A percentile compares a stretch with the other conserved stretches of the same genome.
These are phyloP conservation scores for Ogataea nonfermentans DNA, from an alignment of 805 yeast species.

Conservation along the genomic window DNA sequence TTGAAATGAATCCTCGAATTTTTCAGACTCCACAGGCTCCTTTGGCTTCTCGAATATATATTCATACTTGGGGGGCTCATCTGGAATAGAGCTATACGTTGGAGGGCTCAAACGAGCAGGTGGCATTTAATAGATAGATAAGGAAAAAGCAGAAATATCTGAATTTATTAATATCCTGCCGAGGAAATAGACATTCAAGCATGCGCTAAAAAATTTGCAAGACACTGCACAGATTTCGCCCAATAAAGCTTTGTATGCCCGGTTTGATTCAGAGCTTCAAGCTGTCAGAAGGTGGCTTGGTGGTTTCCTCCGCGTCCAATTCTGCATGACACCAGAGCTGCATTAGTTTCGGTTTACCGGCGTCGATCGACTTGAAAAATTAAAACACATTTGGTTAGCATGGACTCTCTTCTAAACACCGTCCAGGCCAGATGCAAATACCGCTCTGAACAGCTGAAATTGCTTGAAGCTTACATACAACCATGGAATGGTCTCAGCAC, in stretches of 20 bases:
- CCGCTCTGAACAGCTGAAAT: slow-evolving; percentile 36
- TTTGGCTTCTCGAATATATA: slow-evolving; percentile 33
- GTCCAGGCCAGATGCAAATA: slow-evolving; percentile 16
- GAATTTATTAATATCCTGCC: no score
- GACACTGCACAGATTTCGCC: no score
- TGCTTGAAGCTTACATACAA: slow-evolving; percentile 37
- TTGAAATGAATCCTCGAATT: slow-evolving; percentile 68
- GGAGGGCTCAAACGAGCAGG: slow-evolving; percentile 18
- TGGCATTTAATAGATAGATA: slow-evolving; percentile 3
- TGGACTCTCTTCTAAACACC: slow-evolving; percentile 3
- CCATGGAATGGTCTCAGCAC: slow-evolving; percentile 30
- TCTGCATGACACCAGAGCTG: neutral
- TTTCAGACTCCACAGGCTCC: slow-evolving; percentile 31
- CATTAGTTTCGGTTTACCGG: neutral
- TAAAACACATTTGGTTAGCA: neutral
- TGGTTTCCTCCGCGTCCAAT: no score
- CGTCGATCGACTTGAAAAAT: slow-evolving; percentile 1
- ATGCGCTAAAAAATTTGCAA: no score
- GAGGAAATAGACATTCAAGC: no score
- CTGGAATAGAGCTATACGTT: slow-evolving; percentile 18
- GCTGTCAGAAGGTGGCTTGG: no score
- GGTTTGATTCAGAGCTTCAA: no score
- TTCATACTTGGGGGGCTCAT: slow-evolving; percentile 28
- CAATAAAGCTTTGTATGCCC: no score
- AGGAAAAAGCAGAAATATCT: neutral